These are phyloP conservation scores for Nyssa sinensis DNA, from an alignment of 148 eudicot species.

Conservation along the genomic window DNA sequence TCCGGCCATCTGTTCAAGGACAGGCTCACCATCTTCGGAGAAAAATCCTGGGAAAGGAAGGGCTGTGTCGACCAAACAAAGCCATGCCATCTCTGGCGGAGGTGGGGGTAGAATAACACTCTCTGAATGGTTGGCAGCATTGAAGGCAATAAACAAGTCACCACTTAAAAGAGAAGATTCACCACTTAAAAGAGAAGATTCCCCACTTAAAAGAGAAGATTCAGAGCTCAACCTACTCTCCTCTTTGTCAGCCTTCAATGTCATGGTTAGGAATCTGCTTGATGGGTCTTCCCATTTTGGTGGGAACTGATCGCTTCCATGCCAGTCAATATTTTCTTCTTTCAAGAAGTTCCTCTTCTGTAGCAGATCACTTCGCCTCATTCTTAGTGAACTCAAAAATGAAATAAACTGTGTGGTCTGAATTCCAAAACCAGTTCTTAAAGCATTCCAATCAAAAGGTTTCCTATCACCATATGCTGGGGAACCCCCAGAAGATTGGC, in stretches of 20 bases:
- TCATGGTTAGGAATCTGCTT: conserved; percentile 74
- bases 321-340: conserved; percentile 74
- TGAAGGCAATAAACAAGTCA: conserved; percentile 68
- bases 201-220: conserved; percentile 31
- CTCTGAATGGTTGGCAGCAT: conserved; percentile 46
- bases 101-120: conserved; percentile 53
- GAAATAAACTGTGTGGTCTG: conserved; percentile 72
- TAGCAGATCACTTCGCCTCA: conserved; percentile 70
- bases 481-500: conserved; percentile 81
- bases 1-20: conserved; percentile 51
- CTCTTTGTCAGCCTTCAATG: conserved; percentile 49
- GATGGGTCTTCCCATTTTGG: conserved; percentile 82
- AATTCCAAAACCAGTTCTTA: conserved; percentile 61
- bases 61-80: conserved; percentile 76
- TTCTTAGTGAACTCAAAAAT: conserved; percentile 59
- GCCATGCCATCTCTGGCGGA: conserved; percentile 57
- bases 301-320: conserved; percentile 46
- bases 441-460: conserved; percentile 69
- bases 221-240: conserved; percentile 12
- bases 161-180: conserved; percentile 45
- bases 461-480: conserved; percentile 46
- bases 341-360: conserved; percentile 57
- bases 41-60: conserved; percentile 85
- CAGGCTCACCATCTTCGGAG: conserved; percentile 52
- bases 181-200: conserved; percentile 38